phyloP scores from a whole-genome alignment of 306 rosid genomes.

The Cicer yamashitae region DNA sequence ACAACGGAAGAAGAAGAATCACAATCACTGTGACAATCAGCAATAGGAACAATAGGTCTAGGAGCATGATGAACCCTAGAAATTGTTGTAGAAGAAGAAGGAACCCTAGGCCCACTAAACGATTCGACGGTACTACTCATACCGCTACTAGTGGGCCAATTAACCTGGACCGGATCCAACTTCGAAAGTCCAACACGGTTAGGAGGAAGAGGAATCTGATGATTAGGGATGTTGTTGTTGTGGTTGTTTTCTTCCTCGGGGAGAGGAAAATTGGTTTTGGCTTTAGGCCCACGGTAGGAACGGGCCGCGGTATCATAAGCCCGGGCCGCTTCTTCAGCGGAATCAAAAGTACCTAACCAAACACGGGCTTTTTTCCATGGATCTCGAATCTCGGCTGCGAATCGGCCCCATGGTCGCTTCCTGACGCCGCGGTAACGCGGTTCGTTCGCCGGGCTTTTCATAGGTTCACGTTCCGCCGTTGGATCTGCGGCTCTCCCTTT shows the following conservation, averaged over 20 bases:
- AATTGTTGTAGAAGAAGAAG: conserved; percentile 19
- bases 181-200: conserved; percentile 49
- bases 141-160: conserved; percentile 78
- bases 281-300: conserved; percentile 77
- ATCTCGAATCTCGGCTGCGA: conserved; percentile 94
- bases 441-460: conserved; percentile 45
- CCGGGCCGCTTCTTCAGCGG: conserved; percentile 82
- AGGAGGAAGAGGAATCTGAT: conserved; percentile 46
- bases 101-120: conserved; percentile 77
- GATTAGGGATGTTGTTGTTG: conserved; percentile 2
- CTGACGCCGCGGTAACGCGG: conserved; percentile 79
- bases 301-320: conserved; percentile 88
- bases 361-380: conserved; percentile 86
- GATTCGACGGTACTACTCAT: conserved; percentile 95
- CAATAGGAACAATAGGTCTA: conserved; percentile 46
- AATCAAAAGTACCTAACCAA: conserved; percentile 90
- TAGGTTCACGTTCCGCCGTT: not conserved
- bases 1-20: conserved; percentile 87
- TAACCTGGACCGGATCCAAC: conserved; percentile 52
- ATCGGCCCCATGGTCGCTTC: conserved; percentile 94
- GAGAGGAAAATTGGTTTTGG: conserved; percentile 77
- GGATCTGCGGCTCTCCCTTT: conserved; percentile 41
- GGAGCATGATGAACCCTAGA: conserved; percentile 40
- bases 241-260: not conserved
- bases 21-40: conserved; percentile 85